Evolutionary conservation across 2,329 filamentous ascomycete genomes (phyloP), one percentile per base, ranked within the genome.

Genomic region (Sporothrix euskadiensis): DNA sequence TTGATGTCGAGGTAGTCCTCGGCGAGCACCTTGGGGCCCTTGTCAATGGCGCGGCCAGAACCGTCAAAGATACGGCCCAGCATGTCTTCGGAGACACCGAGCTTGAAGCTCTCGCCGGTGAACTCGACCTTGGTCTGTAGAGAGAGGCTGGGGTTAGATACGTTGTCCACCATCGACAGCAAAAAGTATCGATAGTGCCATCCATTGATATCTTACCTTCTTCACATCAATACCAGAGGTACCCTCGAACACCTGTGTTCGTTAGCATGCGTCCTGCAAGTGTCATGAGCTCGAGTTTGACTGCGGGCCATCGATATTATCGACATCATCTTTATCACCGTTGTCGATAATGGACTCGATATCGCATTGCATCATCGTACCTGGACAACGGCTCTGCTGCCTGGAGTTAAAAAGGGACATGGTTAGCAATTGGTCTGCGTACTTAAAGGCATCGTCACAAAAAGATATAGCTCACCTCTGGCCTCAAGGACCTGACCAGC

Each of bases 1-100:
- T 99, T 99, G 86, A 99, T 99, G 83, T 99, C 97, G 79, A 99
- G 88, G 83, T 97, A 99, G 79, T 99, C 96, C 84, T 99, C 96
- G 71, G 96, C 94, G 77, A 99, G 86, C 79, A 99, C 96, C 86
- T 98, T 98, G 75, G 96, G 96, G 72, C 97, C 96, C 86, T 98
- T 99, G 86, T 99, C 96, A 83, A 99, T 99, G 78, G 97, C 93
- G 83, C 95, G 92, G 81, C 96, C 96, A 75, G 96, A 98, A 80
- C 96, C 96, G 86, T 99, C 94, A 82, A 99, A 99, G 83, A 98
- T 94, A 86, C 97, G 95, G 77, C 96, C 96, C 84, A 99, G 85
- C 96, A 99, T 99, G 86, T 99, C 96, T 85, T 99, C 97, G 71
- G 96, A 98, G 75, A 99, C 96, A 83, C 96, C 96, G 71, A 99